Evolutionary conservation across 2,329 filamentous ascomycete genomes (phyloP).

Genomic region (Paracoccidioides lutzii): DNA sequence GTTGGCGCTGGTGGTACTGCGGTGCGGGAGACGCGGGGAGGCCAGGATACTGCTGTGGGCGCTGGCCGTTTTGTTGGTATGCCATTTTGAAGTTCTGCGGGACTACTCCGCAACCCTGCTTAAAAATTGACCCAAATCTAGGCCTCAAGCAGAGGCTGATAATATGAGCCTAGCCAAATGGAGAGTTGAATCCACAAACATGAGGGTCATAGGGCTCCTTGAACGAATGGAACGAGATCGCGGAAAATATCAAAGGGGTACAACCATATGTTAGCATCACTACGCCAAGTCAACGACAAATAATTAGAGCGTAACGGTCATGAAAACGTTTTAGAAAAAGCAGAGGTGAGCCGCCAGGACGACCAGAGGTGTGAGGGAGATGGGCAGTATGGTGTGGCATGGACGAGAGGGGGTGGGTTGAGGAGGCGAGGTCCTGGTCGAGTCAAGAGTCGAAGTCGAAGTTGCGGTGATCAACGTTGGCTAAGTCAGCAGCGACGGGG

Average conservation of each 20-base stretch:
- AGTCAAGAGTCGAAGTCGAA: too few relatives aligned
- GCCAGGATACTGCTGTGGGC: conserved; percentile 29
- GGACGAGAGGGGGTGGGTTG: not conserved
- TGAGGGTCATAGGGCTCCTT: not conserved
- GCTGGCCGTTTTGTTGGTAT: conserved; percentile 42
- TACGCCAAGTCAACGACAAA: not conserved
- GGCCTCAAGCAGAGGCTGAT: not conserved
- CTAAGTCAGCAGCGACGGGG: too few relatives aligned
- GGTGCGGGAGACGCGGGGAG: conserved; percentile 18
- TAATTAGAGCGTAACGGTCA: not conserved
- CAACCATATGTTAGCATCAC: not conserved
- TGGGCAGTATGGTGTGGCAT: not conserved
- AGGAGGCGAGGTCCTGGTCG: not conserved
- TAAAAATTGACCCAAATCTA: not conserved
- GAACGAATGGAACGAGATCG: not conserved
- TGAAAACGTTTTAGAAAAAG: not conserved
- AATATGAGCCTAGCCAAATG: not conserved
- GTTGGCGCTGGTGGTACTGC: not conserved
- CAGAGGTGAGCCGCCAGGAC: too few relatives aligned
- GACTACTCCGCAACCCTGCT: not conserved
- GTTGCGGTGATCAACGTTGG: too few relatives aligned
- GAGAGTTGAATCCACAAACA: not conserved
- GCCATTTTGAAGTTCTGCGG: conserved; percentile 32
- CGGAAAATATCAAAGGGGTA: not conserved
- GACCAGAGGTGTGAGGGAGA: not conserved